Base-by-base conservation (phyloP, 148 eudicot species). In the Camellia granthamiana region DNA sequence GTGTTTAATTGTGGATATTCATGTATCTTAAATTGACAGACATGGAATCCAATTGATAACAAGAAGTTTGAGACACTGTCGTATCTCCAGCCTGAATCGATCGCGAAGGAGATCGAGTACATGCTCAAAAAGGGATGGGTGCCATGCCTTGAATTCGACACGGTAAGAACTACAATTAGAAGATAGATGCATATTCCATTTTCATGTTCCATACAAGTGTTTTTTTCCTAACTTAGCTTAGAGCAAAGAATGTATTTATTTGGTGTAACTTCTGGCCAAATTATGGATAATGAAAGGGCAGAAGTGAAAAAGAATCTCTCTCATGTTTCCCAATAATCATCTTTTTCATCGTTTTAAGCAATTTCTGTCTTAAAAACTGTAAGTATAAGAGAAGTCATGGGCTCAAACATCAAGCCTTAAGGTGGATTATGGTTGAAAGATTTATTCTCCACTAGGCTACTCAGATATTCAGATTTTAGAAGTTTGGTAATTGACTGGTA, bases 21-120 rank as follows among this genome's bases (percentile, higher is more conserved):
- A 60, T 6, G 64, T 66, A 12, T 65, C 66, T 43, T 14, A 38
- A 67, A 7, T 72, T 5, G 30, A 81, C 81, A 89, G 90, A 84
- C 83, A 59, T 88, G 89, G 89, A 86, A 89, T 47, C 92, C 90
- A 16, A 69, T 85, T 12, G 80, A 83, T 5, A 83, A 80, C 84
- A 90, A 88, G 89, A 86, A 88, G 83, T 90, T 88, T 59, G 92
- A 90, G 85, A 90, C 92, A 11, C 84, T 90, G 8, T 90, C 92
- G 1, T 90, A 90, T 78, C 83, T 90, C 23, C 90, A 90, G 23
- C 89, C 92, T 44, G 90, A 84, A 47, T 79, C 85, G 0, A 78
- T 87, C 69, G 80, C 86, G 21, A 86, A 83, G 83, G 88, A 90
- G 79, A 74, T 87, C 14, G 85, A 84, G 62, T 89, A 89, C 88